phyloP scores from a whole-genome alignment of 139 green algal genomes.

The Chlamydomonas applanata region DNA sequence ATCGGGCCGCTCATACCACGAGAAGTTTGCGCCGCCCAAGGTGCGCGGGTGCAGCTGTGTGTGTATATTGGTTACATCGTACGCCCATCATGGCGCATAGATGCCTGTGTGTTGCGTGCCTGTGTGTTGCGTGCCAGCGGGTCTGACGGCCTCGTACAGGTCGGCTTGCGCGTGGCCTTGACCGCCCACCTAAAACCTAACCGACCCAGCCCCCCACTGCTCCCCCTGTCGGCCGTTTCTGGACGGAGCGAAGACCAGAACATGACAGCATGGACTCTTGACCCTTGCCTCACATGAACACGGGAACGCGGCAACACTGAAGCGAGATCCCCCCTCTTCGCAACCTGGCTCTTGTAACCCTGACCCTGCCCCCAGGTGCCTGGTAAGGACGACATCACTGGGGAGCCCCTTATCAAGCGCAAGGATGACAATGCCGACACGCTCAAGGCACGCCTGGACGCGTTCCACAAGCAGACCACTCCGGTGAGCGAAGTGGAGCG shows the following conservation, averaged over 20 bases:
- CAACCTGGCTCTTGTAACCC: neutral
- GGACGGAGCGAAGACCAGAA: no score
- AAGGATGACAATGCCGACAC: constrained; percentile 99
- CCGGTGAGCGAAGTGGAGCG: constrained; percentile 48
- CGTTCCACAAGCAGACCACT: constrained; percentile 91
- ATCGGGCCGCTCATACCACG: constrained; percentile 93
- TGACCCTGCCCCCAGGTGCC: constrained; percentile 22
- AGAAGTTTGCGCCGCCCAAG: constrained; percentile 92
- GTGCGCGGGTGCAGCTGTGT: constrained; percentile 39
- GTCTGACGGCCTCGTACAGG: no score
- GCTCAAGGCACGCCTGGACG: constrained; percentile 82
- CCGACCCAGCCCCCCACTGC: no score
- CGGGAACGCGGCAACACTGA: neutral
- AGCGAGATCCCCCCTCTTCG: neutral
- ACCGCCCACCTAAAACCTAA: no score
- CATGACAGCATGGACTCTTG: no score
- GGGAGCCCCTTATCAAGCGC: constrained; percentile 91
- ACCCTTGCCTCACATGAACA: no score
- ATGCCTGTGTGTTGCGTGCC: neutral
- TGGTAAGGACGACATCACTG: constrained; percentile 62
- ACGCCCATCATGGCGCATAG: no score
- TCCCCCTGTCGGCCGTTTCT: no score
- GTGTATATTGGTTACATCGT: neutral
- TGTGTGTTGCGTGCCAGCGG: no score
- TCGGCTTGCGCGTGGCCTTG: no score